Evolutionary conservation across 2,329 filamentous ascomycete genomes (phyloP).

Genomic region (Fusarium pseudoanthophilum): DNA sequence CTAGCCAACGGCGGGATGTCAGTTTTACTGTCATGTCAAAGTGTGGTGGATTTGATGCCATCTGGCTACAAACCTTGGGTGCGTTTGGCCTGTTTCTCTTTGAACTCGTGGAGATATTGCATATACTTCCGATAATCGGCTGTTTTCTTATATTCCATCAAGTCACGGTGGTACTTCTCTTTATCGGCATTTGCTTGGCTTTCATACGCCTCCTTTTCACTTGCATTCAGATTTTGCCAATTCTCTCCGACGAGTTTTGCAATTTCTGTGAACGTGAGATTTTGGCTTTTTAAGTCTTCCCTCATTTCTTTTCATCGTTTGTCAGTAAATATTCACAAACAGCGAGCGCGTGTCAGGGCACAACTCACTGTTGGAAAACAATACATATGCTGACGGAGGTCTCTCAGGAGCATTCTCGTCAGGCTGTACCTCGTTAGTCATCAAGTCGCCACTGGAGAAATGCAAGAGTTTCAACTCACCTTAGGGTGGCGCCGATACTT

Average conservation of each 20-base stretch:
- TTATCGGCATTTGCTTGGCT: constrained; percentile 77
- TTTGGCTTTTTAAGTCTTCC: constrained; percentile 79
- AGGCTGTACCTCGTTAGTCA: constrained; percentile 57
- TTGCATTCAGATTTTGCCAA: constrained; percentile 77
- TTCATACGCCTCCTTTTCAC: constrained; percentile 78
- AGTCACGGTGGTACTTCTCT: constrained; percentile 78
- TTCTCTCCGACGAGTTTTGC: constrained; percentile 84
- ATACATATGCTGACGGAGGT: constrained; percentile 83
- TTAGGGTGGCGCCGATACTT: constrained; percentile 84
- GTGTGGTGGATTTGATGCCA: background rate
- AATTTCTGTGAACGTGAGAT: constrained; percentile 83
- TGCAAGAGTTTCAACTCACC: constrained; percentile 54
- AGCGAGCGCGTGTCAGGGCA: background rate
- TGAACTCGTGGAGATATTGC: constrained; percentile 81
- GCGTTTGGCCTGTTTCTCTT: constrained; percentile 72
- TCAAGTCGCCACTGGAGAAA: background rate
- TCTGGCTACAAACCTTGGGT: constrained; percentile 60
- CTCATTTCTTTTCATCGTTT: constrained; percentile 68
- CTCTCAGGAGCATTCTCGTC: constrained; percentile 84
- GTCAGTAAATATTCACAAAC: background rate
- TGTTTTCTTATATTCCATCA: constrained; percentile 82
- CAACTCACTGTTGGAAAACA: constrained; percentile 83
- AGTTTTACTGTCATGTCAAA: constrained; percentile 2
- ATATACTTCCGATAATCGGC: constrained; percentile 74
- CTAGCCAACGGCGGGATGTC: constrained; percentile 23